Percentiles rank a stretch among this genome's conserved stretches.
Conservation (phyloP, 2,329 filamentous ascomycete species). For the Penicillium sp. region DNA sequence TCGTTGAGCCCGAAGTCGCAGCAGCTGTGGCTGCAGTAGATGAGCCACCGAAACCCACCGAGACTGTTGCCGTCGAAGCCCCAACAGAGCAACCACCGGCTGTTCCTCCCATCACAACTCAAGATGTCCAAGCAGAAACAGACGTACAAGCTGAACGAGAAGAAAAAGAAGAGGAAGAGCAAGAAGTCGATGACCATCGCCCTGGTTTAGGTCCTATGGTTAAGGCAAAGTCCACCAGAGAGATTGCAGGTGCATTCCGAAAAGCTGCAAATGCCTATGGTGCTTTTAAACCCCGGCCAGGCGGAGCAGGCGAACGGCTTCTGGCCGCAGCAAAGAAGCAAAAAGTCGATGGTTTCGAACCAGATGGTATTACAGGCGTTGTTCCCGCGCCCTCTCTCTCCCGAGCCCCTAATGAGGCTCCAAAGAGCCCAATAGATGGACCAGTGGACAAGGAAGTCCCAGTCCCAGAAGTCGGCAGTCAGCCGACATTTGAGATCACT, state of each 20-base stretch:
- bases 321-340: conserved; percentile 52
- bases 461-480: conserved; percentile 12
- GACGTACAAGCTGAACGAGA: too few relatives aligned
- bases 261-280: conserved; percentile 68
- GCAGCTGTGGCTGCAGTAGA: conserved; percentile 12
- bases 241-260: conserved; percentile 69
- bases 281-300: conserved; percentile 79
- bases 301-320: conserved; percentile 76
- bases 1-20: conserved; percentile 13
- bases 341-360: conserved; percentile 57
- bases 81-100: conserved; percentile 9
- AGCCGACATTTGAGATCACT: conserved; percentile 39
- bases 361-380: conserved; percentile 84
- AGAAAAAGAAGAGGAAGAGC: conserved; percentile 34
- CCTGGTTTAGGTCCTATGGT: conserved; percentile 88
- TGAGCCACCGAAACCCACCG: conserved; percentile 3
- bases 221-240: conserved; percentile 65
- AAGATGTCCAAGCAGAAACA: too few relatives aligned
- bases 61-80: conserved; percentile 2
- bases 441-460: conserved; percentile 28
- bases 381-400: conserved; percentile 64
- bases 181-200: conserved; percentile 51
- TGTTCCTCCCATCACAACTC: too few relatives aligned
- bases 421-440: conserved; percentile 27
- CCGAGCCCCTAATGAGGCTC: conserved; percentile 39